Conservation (phyloP, 2,329 filamentous ascomycete species). For the Paecilomyces niveus region DNA sequence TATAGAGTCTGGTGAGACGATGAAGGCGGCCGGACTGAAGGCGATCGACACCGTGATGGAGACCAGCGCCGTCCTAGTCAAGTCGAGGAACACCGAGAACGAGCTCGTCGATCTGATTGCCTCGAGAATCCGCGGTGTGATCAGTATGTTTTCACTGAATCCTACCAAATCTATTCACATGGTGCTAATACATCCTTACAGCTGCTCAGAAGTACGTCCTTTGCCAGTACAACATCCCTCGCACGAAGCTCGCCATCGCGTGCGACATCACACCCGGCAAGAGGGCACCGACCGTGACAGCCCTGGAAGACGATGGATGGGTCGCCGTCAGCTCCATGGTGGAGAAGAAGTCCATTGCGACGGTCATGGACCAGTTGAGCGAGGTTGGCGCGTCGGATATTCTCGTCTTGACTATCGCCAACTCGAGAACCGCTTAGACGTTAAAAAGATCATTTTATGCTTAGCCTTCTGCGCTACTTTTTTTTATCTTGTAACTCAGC, state of each 20-base stretch:
- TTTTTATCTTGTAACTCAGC: background rate
- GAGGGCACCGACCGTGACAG: slow-evolving; percentile 85
- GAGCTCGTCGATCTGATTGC: slow-evolving; percentile 77
- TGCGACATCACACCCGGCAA: slow-evolving; percentile 83
- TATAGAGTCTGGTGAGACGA: slow-evolving; percentile 91
- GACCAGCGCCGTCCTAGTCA: slow-evolving; percentile 83
- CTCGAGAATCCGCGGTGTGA: slow-evolving; percentile 83
- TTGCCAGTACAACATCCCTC: slow-evolving; percentile 91
- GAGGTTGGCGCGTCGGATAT: slow-evolving; percentile 77
- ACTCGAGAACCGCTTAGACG: slow-evolving; percentile 51
- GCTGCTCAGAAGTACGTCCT: slow-evolving; percentile 87
- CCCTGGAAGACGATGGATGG: slow-evolving; percentile 82
- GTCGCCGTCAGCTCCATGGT: slow-evolving; percentile 95
- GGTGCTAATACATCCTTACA: slow-evolving; percentile 17
- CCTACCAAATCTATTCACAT: background rate
- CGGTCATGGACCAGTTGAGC: slow-evolving; percentile 77
- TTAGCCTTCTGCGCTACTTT: background rate
- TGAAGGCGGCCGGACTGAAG: slow-evolving; percentile 90
- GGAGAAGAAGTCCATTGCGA: slow-evolving; percentile 74
- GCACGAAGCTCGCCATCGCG: slow-evolving; percentile 59
- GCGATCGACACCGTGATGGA: slow-evolving; percentile 90
- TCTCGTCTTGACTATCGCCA: slow-evolving; percentile 77
- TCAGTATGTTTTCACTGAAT: slow-evolving; percentile 49
- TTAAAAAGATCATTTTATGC: too few species aligned
- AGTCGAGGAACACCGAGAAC: slow-evolving; percentile 77